phyloP scores from a whole-genome alignment of 441 rosid species.

The Adansonia madagascariensis region DNA sequence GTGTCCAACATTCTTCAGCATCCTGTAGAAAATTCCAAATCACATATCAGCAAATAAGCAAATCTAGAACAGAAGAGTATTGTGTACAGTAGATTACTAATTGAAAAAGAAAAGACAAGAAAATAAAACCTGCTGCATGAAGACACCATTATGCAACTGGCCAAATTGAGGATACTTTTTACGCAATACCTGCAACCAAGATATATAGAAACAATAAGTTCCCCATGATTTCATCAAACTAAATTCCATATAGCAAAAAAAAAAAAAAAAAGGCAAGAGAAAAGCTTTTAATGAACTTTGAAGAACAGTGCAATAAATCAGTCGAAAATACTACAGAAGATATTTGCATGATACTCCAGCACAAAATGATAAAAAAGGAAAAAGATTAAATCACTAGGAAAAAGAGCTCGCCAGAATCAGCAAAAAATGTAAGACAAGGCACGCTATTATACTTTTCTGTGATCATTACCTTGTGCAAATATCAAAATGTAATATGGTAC shows the following conservation, averaged over 20 bases:
- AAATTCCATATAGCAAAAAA: slow-evolving; percentile 17
- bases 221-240: neutral
- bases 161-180: slow-evolving; percentile 94
- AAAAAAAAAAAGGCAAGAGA: neutral
- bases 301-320: neutral
- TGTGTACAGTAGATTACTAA: slow-evolving; percentile 9
- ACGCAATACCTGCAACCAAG: slow-evolving; percentile 64
- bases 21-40: slow-evolving; percentile 53
- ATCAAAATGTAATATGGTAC: neutral
- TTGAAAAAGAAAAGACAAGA: neutral
- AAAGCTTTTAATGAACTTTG: slow-evolving; percentile 2
- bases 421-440: neutral
- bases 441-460: neutral
- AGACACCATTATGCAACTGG: slow-evolving; percentile 86
- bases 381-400: neutral
- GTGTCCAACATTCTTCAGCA: slow-evolving; percentile 98
- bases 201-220: slow-evolving; percentile 11
- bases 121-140: slow-evolving; percentile 91
- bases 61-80: slow-evolving; percentile 10
- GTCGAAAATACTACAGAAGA: neutral
- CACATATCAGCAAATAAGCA: slow-evolving; percentile 30
- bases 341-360: neutral
- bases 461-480: neutral
- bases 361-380: neutral
- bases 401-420: neutral